A percentile compares a stretch with the other conserved stretches of the same genome.
Conservation (phyloP, 371 early-diverging fungal genomes). For the Mucor irregularis region DNA sequence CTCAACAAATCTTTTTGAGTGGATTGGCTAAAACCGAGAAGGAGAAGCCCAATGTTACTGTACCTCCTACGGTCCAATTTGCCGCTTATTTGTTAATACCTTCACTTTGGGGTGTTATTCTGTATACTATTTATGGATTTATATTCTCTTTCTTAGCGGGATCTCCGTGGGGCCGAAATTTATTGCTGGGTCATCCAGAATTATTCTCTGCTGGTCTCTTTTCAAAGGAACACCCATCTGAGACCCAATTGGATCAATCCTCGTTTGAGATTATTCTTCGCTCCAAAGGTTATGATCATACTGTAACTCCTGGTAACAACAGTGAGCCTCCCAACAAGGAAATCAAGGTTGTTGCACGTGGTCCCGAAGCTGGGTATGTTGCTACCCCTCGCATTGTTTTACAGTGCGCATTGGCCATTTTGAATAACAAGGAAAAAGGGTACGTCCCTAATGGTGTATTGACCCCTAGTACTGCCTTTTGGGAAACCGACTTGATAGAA, state of each 20-base stretch:
- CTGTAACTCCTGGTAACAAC: constrained; percentile 9
- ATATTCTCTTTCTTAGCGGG: constrained; percentile 54
- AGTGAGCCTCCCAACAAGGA: constrained; percentile 38
- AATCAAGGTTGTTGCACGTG: constrained; percentile 53
- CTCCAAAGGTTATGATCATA: constrained; percentile 50
- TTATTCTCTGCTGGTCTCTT: constrained; percentile 56
- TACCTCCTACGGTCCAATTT: constrained; percentile 61
- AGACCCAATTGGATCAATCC: constrained; percentile 54
- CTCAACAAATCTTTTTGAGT: constrained; percentile 50
- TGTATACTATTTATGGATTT: constrained; percentile 34
- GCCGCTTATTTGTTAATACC: constrained; percentile 60
- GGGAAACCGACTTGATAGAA: constrained; percentile 56
- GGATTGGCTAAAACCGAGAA: constrained; percentile 30
- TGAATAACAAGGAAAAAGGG: constrained; percentile 34
- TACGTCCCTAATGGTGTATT: constrained; percentile 60
- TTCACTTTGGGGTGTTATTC: constrained; percentile 44
- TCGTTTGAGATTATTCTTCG: constrained; percentile 57
- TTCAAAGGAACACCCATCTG: constrained; percentile 59
- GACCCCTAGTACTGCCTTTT: constrained; percentile 64
- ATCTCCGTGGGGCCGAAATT: constrained; percentile 56
- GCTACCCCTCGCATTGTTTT: constrained; percentile 63
- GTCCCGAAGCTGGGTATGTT: constrained; percentile 66
- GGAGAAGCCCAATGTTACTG: constrained; percentile 16
- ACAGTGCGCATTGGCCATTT: constrained; percentile 55
- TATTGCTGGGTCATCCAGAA: constrained; percentile 61